Conservation (phyloP, 805 yeast species). For the Hemisphaericaspora nanyangensis region DNA sequence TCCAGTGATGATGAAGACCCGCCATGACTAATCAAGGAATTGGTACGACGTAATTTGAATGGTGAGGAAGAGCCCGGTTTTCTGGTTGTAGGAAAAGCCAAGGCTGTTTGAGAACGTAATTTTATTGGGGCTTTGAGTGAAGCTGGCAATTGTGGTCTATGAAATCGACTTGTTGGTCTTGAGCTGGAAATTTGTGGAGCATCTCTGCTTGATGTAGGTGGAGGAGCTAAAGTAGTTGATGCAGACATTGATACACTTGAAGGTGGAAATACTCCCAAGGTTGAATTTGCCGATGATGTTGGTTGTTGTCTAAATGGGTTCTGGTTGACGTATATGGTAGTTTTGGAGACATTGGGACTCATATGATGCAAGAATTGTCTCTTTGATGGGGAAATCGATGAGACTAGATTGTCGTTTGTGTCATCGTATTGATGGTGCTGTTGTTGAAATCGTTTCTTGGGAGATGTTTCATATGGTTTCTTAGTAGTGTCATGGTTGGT, state of each 20-base stretch:
- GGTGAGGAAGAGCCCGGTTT: conserved; percentile 6
- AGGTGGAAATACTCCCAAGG: not conserved
- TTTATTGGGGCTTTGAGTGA: conserved; percentile 19
- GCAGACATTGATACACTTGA: not conserved
- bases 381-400: conserved; percentile 14
- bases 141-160: conserved; percentile 12
- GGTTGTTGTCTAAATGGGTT: conserved; percentile 1
- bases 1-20: conserved; percentile 26
- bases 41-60: conserved; percentile 28
- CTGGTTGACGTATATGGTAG: conserved; percentile 19
- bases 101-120: conserved; percentile 24
- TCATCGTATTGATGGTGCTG: not conserved
- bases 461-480: too few species aligned
- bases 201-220: conserved; percentile 3
- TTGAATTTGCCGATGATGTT: not conserved
- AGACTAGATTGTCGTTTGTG: not conserved
- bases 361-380: conserved; percentile 27
- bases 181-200: not conserved
- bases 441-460: not conserved
- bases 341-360: conserved; percentile 34
- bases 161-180: conserved; percentile 1
- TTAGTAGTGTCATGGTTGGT: too few species aligned
- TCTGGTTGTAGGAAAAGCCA: conserved; percentile 19
- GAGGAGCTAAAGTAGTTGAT: not conserved
- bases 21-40: conserved; percentile 25